phyloP scores from a whole-genome alignment of 345 rosid genomes.

The Cardiospermum halicacabum region DNA sequence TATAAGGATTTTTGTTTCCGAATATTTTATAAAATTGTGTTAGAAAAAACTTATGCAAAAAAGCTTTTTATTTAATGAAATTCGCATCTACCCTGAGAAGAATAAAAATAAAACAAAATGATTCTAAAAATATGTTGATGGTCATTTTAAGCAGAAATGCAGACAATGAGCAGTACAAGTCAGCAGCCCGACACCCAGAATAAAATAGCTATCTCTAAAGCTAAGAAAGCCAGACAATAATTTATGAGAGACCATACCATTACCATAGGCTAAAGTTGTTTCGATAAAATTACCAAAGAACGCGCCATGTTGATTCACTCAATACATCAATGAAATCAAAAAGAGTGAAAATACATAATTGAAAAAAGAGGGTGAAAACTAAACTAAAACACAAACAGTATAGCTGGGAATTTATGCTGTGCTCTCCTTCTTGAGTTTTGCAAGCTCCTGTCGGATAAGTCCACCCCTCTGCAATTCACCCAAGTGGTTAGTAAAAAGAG shows the following conservation, averaged over 20 bases:
- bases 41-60: no score
- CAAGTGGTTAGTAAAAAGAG: background rate
- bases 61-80: no score
- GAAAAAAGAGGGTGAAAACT: background rate
- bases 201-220: no score
- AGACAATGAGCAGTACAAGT: no score
- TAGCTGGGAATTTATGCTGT: slow-evolving; percentile 20
- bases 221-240: background rate
- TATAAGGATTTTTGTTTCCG: no score
- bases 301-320: background rate
- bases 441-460: slow-evolving; percentile 59
- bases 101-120: no score
- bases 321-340: slow-evolving; percentile 4
- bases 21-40: no score
- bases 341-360: background rate
- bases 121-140: no score
- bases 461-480: slow-evolving; percentile 51
- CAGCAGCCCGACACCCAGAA: no score
- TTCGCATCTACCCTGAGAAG: no score
- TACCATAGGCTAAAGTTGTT: background rate
- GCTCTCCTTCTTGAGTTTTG: slow-evolving; percentile 52
- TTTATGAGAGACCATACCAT: background rate
- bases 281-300: background rate
- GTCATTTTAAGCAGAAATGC: no score
- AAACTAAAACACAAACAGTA: slow-evolving; percentile 7